Evolutionary conservation across 2,329 filamentous ascomycete genomes (phyloP).

Genomic region (Penicillium sp.): DNA sequence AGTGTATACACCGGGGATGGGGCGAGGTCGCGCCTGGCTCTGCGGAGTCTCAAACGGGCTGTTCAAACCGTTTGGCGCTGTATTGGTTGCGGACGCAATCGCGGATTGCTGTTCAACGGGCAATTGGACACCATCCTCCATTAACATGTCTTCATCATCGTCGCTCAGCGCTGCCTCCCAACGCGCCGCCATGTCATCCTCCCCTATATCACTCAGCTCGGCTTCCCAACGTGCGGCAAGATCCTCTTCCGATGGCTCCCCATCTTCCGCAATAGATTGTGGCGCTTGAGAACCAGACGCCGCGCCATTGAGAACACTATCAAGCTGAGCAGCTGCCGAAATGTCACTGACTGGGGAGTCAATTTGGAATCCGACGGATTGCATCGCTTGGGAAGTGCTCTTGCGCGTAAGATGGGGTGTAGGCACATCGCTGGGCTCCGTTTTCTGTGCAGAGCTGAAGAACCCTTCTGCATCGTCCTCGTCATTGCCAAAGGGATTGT

Average conservation of each 20-base stretch:
- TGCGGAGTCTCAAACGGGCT: conserved; percentile 35
- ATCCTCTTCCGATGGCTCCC: conserved; percentile 57
- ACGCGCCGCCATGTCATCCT: conserved; percentile 74
- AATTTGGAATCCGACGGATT: conserved; percentile 49
- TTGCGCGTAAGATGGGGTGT: conserved; percentile 54
- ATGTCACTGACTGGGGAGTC: conserved; percentile 33
- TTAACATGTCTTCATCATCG: conserved; percentile 80
- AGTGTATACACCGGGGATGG: conserved; percentile 51
- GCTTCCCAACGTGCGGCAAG: conserved; percentile 82
- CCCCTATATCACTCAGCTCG: conserved; percentile 66
- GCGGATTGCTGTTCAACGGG: conserved; percentile 25
- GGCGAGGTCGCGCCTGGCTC: conserved; percentile 23
- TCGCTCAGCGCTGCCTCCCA: conserved; percentile 54
- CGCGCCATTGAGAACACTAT: conserved; percentile 28
- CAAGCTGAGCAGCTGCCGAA: conserved; percentile 35
- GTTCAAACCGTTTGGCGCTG: conserved; percentile 20
- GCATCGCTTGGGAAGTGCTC: conserved; percentile 70
- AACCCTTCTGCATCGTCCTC: conserved; percentile 42
- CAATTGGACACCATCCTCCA: conserved; percentile 61
- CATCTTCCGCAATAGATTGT: conserved; percentile 23
- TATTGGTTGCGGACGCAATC: conserved; percentile 22
- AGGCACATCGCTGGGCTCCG: conserved; percentile 17
- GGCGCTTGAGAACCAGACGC: conserved; percentile 9
- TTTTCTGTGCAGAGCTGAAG: conserved; percentile 35
- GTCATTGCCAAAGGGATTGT: conserved; percentile 45